A percentile compares a stretch with the other conserved stretches of the same genome.
phyloP scores from a whole-genome alignment of 768 basidiomycete species.

The Boletus reticulatus region DNA sequence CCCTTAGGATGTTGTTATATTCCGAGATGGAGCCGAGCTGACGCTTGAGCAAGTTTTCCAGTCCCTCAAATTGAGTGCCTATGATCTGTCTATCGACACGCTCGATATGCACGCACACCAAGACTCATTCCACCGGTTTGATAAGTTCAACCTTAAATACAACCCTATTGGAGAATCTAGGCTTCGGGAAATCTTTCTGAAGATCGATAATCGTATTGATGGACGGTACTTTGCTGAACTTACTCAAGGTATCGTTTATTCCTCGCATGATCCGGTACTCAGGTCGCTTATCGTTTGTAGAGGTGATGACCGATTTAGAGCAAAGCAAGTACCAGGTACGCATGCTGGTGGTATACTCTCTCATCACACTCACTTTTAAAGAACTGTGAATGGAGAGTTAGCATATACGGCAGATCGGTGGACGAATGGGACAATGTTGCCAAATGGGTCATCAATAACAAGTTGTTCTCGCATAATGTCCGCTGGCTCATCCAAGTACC shows the following conservation, averaged over 20 bases:
- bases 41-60: conserved; percentile 95
- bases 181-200: conserved; percentile 94
- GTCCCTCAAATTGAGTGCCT: conserved; percentile 90
- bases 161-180: conserved; percentile 96
- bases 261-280: background rate
- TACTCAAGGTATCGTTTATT: conserved; percentile 64
- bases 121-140: conserved; percentile 97
- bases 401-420: conserved; percentile 81
- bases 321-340: conserved; percentile 96
- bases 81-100: conserved; percentile 97
- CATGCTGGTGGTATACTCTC: background rate
- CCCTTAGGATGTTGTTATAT: conserved; percentile 87
- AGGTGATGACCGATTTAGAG: conserved; percentile 96
- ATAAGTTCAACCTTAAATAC: conserved; percentile 97
- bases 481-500: conserved; percentile 98
- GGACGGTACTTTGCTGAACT: conserved; percentile 94
- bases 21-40: conserved; percentile 86
- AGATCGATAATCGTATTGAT: conserved; percentile 93
- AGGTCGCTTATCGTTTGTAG: conserved; percentile 39
- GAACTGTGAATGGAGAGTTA: conserved; percentile 97
- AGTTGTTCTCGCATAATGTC: conserved; percentile 94
- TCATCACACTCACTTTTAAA: conserved; percentile 25
- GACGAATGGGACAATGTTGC: conserved; percentile 99
- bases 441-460: conserved; percentile 93
- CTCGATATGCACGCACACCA: conserved; percentile 99